Conservation (phyloP, 352 stramenopile species). For the Globisporangium megalacanthum region DNA sequence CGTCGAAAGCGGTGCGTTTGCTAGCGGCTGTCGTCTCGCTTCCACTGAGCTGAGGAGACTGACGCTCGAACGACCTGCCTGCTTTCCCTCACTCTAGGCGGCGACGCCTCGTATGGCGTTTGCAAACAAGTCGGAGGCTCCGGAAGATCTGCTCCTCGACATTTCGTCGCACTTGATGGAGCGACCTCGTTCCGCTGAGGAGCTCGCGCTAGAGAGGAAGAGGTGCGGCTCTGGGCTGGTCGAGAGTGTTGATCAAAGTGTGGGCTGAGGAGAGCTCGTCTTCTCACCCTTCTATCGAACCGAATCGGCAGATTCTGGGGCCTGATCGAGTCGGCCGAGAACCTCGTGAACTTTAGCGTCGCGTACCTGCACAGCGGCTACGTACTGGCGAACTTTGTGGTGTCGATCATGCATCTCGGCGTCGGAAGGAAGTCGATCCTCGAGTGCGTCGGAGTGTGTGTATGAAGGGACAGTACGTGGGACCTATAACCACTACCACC, state of each 20-base stretch:
- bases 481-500: no score
- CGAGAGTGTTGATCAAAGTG: no score
- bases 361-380: slow-evolving; percentile 36
- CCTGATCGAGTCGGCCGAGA: slow-evolving; percentile 56
- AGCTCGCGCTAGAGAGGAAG: slow-evolving; percentile 35
- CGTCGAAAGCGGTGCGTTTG: slow-evolving; percentile 24
- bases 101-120: slow-evolving; percentile 12
- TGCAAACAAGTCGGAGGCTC: slow-evolving; percentile 45
- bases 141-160: slow-evolving; percentile 57
- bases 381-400: slow-evolving; percentile 36
- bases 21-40: neutral
- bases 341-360: slow-evolving; percentile 62
- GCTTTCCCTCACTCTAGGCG: neutral
- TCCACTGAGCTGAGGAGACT: no score
- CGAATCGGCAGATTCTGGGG: slow-evolving; percentile 46
- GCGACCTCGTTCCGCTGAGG: slow-evolving; percentile 23
- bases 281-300: neutral
- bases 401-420: slow-evolving; percentile 43
- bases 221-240: slow-evolving; percentile 17
- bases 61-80: no score
- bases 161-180: slow-evolving; percentile 34
- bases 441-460: slow-evolving; percentile 25
- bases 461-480: neutral
- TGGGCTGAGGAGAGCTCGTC: no score
- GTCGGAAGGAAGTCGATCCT: slow-evolving; percentile 54